Conservation (phyloP, 2,329 filamentous ascomycete species). For the Bertia moriformis region DNA sequence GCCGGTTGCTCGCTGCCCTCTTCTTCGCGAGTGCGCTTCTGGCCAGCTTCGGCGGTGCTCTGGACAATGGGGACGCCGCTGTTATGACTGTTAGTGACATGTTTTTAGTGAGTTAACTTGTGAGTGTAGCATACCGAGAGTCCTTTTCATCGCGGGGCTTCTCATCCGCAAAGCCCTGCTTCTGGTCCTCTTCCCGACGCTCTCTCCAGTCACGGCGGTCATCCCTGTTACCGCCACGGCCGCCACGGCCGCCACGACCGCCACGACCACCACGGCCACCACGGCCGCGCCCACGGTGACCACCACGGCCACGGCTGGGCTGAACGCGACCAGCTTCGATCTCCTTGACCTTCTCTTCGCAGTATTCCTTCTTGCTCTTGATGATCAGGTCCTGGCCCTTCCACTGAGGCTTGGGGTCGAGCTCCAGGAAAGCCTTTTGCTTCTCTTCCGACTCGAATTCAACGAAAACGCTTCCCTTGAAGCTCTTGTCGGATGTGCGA, state of each 20-base stretch:
- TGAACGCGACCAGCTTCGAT: conserved; percentile 58
- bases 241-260: conserved; percentile 17
- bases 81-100: neutral
- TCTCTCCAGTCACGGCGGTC: conserved; percentile 49
- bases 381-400: conserved; percentile 66
- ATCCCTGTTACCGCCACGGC: conserved; percentile 21
- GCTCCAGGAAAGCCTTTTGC: conserved; percentile 63
- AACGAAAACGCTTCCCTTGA: conserved; percentile 95
- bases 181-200: conserved; percentile 46
- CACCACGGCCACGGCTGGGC: conserved; percentile 29
- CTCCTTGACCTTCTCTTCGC: conserved; percentile 59
- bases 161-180: conserved; percentile 37
- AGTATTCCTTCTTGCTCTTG: conserved; percentile 80
- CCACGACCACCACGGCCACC: conserved; percentile 19
- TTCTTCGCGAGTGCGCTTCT: conserved; percentile 41
- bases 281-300: conserved; percentile 13
- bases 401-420: conserved; percentile 73
- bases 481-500: conserved; percentile 54
- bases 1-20: conserved; percentile 33
- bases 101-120: neutral
- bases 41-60: conserved; percentile 16
- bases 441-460: conserved; percentile 73
- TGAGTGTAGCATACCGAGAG: conserved; percentile 14
- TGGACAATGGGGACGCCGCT: conserved; percentile 6
- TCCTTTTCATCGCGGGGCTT: conserved; percentile 21